Percentiles rank a stretch among this genome's conserved stretches.
These are phyloP conservation scores for Saturnispora hagleri DNA, from an alignment of 805 yeast species.

Conservation along the genomic window DNA sequence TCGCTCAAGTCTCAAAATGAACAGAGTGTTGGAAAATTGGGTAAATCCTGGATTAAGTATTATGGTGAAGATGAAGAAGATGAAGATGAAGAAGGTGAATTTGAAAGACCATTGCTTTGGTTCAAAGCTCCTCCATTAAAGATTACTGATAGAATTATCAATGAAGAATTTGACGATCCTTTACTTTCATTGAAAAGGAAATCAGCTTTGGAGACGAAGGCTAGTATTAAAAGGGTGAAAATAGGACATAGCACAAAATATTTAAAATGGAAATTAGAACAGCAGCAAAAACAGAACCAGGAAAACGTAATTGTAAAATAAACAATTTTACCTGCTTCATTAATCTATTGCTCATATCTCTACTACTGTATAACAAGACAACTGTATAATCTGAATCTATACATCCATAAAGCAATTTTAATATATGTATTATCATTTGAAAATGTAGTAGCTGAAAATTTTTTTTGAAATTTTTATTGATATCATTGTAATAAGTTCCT, in stretches of 20 bases:
- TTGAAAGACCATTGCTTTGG: slow-evolving; percentile 42
- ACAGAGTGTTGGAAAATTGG: slow-evolving; percentile 2
- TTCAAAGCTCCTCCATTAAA: slow-evolving; percentile 58
- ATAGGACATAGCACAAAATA: slow-evolving; percentile 70
- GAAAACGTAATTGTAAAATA: background rate
- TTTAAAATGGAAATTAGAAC: slow-evolving; percentile 44
- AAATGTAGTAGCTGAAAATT: background rate
- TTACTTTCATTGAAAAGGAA: slow-evolving; percentile 9
- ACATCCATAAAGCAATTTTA: background rate
- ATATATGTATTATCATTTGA: background rate
- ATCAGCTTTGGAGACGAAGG: slow-evolving; percentile 5
- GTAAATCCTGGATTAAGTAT: background rate
- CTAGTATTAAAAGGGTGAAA: slow-evolving; percentile 28
- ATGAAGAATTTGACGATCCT: slow-evolving; percentile 13
- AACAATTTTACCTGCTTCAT: background rate
- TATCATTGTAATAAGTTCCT: background rate
- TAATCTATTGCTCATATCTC: background rate
- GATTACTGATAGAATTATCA: slow-evolving; percentile 32
- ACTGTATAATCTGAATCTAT: background rate
- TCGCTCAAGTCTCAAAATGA: slow-evolving; percentile 13
- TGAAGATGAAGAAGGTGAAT: background rate
- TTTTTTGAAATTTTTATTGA: background rate
- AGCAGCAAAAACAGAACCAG: slow-evolving; percentile 5
- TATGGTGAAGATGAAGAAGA: background rate
- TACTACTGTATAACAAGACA: background rate